phyloP scores from a whole-genome alignment of 139 green algal genomes.

The Yamagishiella unicocca region DNA sequence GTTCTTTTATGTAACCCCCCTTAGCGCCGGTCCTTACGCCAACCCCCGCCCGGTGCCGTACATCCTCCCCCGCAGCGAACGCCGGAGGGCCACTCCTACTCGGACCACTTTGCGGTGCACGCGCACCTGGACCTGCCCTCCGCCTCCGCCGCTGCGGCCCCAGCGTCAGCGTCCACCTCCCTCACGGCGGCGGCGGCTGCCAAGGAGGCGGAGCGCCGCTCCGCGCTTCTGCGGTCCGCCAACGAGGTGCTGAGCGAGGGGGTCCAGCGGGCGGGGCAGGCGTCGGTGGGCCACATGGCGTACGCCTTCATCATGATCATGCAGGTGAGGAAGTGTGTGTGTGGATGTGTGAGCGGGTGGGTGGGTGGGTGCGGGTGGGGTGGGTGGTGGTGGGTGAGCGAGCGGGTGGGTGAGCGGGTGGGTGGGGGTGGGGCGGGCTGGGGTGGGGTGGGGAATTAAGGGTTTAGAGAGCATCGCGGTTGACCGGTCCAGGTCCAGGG shows the following conservation, averaged over 20 bases:
- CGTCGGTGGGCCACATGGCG: background rate
- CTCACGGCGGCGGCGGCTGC: no score
- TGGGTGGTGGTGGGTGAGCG: background rate
- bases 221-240: constrained; percentile 15
- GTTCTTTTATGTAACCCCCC: no score
- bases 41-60: background rate
- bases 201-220: background rate
- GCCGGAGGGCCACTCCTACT: constrained; percentile 51
- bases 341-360: no score
- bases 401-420: background rate
- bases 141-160: background rate
- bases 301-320: constrained; percentile 3
- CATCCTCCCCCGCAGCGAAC: background rate
- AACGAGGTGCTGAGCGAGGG: background rate
- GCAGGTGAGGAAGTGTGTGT: constrained; percentile 13
- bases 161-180: background rate
- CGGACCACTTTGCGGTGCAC: constrained; percentile 64
- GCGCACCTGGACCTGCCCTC: constrained; percentile 7
- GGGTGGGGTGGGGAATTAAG: background rate
- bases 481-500: no score
- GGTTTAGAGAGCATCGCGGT: background rate
- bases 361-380: no score
- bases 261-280: background rate
- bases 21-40: no score
- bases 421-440: background rate